Conservation (phyloP, 2,329 filamentous ascomycete genomes). For the Ophiostoma perfectum region DNA sequence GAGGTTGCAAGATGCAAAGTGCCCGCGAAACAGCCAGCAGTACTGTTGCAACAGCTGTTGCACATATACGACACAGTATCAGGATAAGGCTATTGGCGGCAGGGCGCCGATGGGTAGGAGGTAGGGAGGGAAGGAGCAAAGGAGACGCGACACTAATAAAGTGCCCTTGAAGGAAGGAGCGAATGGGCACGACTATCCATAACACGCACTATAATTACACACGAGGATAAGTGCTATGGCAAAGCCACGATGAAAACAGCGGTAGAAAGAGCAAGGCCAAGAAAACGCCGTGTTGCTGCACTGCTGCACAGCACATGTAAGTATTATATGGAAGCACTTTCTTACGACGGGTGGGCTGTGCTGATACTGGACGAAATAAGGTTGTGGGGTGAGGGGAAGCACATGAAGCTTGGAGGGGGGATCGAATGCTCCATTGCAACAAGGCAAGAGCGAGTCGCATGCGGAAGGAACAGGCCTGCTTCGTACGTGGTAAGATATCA, state of each 20-base stretch:
- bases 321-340: constrained; percentile 1
- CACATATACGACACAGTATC: too few relatives aligned
- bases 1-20: too few relatives aligned
- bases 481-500: too few relatives aligned
- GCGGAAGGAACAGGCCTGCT: too few relatives aligned
- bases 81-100: too few relatives aligned
- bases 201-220: too few relatives aligned
- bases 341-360: background rate
- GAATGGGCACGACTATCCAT: background rate
- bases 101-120: background rate
- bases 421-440: constrained; percentile 2
- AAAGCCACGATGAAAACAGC: background rate
- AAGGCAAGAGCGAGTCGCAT: background rate
- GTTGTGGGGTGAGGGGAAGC: constrained; percentile 8
- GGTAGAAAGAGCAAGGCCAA: background rate
- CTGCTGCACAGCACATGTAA: background rate
- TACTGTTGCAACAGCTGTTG: too few relatives aligned
- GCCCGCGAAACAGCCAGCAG: too few relatives aligned
- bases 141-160: background rate
- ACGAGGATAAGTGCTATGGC: too few relatives aligned
- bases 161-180: background rate
- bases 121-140: background rate
- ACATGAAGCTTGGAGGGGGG: background rate
- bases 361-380: constrained; percentile 15
- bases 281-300: background rate